Evolutionary conservation across 1,284 basidiomycete genomes (phyloP), one percentile per base, ranked within the genome.

Genomic region (Leccinum pallidistipes): DNA sequence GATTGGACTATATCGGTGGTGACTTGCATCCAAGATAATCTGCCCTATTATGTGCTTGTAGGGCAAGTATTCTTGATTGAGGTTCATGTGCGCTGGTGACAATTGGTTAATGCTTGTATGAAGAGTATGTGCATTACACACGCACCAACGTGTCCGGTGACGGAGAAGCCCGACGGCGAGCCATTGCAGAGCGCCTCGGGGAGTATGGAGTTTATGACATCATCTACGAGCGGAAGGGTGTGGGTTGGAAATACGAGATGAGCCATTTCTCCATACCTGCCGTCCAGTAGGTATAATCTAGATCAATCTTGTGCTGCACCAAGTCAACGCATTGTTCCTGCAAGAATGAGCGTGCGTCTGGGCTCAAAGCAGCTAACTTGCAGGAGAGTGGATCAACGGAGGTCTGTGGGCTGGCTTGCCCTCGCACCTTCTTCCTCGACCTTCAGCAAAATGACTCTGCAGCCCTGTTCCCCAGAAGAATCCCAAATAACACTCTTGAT

Each of bases 31-130:
- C 32, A 97, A 78, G 45, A 98, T 88, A 32, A 98, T 83, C 75
- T 97, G 88, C 0, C 95, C 97, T 65, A 99, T 97, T 34, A 97
- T 75, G 68, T 91, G 78, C 72, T 95, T 95, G 78, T 92, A 98
- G 3, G 95, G 95, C 31, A 97, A 74, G 78, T 95, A 99, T 73
- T 96, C 91, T 31, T 90, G 86, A 63, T 91, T 86, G 27, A 99
- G 82, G 72, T 99, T 99, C 62, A 99, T 78, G 72, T 99, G 97
- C 1, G 86, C 87, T 87, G 53, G 52, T 54, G 27, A 57, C 14
- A 56, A 56, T 52, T 58, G 24, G 45, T 66, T 12, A 64, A 29
- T 49, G 27, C 18, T 43, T 21, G 27, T 49, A 12, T 11, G 16
- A 54, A 31, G 18, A 11, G 38, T 32, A 47, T 9, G 49, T 9